Evolutionary conservation across 2,329 filamentous ascomycete genomes (phyloP).

Genomic region (Salinomyces thailandicus): DNA sequence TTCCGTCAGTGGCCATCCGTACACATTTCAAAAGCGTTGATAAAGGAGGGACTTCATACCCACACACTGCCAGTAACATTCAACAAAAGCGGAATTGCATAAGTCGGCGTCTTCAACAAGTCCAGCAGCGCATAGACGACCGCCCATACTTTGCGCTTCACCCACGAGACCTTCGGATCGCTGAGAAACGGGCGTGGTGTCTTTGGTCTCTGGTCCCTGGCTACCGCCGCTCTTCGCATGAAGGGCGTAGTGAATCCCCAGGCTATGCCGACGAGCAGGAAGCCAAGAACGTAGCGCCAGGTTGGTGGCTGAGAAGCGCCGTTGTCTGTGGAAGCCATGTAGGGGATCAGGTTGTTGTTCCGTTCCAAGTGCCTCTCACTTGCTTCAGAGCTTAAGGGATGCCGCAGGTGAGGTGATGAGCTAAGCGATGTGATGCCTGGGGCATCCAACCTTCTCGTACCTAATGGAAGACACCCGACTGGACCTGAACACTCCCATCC

Average conservation of each 20-base stretch:
- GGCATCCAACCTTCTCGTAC: too few species aligned
- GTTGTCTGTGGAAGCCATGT: too few species aligned
- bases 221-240: conserved; percentile 73
- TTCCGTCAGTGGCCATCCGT: too few species aligned
- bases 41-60: too few species aligned
- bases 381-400: too few species aligned
- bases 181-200: conserved; percentile 42
- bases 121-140: conserved; percentile 67
- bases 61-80: conserved; percentile 90
- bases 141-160: conserved; percentile 52
- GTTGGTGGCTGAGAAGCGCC: conserved; percentile 29
- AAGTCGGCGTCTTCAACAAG: conserved; percentile 67
- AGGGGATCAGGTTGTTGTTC: too few species aligned
- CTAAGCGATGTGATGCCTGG: too few species aligned
- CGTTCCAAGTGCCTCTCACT: too few species aligned
- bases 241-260: conserved; percentile 89
- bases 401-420: too few species aligned
- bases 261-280: conserved; percentile 79
- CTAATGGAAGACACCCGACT: too few species aligned
- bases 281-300: conserved; percentile 78
- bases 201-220: conserved; percentile 34
- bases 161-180: conserved; percentile 40
- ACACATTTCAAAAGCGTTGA: too few species aligned
- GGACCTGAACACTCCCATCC: too few species aligned
- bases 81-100: conserved; percentile 72